Base-by-base conservation (phyloP, 2,329 filamentous ascomycete species). In the Conoideocrella luteorostrata region DNA sequence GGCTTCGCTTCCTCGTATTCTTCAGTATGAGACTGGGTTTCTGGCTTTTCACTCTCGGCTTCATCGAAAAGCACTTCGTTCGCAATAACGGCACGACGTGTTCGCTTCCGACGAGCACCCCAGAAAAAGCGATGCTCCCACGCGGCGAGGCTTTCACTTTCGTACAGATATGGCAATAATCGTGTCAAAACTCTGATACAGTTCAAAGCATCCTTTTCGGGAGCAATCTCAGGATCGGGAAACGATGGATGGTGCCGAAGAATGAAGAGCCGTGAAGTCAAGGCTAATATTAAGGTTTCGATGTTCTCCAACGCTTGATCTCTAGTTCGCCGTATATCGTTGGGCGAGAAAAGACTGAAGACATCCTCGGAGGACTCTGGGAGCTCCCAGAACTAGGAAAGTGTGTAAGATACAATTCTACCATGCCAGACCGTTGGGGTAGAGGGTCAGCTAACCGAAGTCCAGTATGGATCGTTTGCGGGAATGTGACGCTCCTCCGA, bases 111-210 rank as follows among this genome's bases (percentile, higher is more conserved):
- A 53, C 88, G 75, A 37, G 77, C 71, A 2, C 78, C 75, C 93
- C 93, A 97, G 60, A 98, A 96, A 74, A 98, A 95, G 48, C 77
- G 80, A 50, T 95, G 84, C 59, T 97, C 89, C 93, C 93, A 98
- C 52, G 73, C 66, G 48, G 84, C 78, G 40, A 98, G 68, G 42
- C 84, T 76, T 34, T 96, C 90, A 41, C 84, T 84, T 65, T 98
- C 93, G 63, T 96, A 96, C 20, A 98, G 65, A 60, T 87, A 98
- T 5, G 93, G 93, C 22, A 98, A 72, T 38, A 98, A 70, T 12
- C 93, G 80, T 12, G 91, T 97, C 41, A 98, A 75, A 38, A 97
- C 81, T 24, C 93, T 81, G 57, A 98, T 82, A 64, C 93, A 98
- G 67, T 98, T 98, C 57, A 98, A 75, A n/a, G 86, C 88, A 64